phyloP scores from a whole-genome alignment of 805 yeast species.

The Starmerella apicola region DNA sequence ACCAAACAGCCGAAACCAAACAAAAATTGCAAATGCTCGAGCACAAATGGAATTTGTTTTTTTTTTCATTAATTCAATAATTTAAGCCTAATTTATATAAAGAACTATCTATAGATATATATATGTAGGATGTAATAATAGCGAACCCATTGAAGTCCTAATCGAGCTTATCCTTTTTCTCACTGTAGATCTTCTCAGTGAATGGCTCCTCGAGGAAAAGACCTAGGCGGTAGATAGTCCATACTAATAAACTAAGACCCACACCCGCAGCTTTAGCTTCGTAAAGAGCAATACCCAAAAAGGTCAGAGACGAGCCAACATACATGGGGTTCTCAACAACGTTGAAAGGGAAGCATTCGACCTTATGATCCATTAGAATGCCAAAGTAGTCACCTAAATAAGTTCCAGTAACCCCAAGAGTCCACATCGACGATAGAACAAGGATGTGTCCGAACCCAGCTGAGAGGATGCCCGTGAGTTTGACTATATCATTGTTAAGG shows the following conservation, averaged over 20 bases:
- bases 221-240: conserved; percentile 72
- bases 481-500: conserved; percentile 31
- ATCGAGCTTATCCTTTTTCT: conserved; percentile 34
- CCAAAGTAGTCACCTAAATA: conserved; percentile 97
- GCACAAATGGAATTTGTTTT: too few species aligned
- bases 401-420: conserved; percentile 89
- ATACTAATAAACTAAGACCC: conserved; percentile 57
- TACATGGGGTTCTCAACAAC: conserved; percentile 93
- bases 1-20: too few species aligned
- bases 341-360: conserved; percentile 87
- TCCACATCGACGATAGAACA: conserved; percentile 78
- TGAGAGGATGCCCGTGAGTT: conserved; percentile 40
- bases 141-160: not conserved
- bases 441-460: conserved; percentile 67
- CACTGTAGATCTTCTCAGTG: conserved; percentile 82
- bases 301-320: conserved; percentile 78
- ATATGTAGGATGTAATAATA: not conserved
- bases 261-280: conserved; percentile 86
- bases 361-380: conserved; percentile 79
- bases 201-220: conserved; percentile 89
- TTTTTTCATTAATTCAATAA: too few species aligned
- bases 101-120: too few species aligned
- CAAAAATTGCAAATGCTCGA: too few species aligned
- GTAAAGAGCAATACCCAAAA: conserved; percentile 81
- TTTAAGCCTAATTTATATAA: not conserved